These are phyloP conservation scores for Ceratobasidium sp. DNA, from an alignment of 1,284 basidiomycete species.

Conservation along the genomic window DNA sequence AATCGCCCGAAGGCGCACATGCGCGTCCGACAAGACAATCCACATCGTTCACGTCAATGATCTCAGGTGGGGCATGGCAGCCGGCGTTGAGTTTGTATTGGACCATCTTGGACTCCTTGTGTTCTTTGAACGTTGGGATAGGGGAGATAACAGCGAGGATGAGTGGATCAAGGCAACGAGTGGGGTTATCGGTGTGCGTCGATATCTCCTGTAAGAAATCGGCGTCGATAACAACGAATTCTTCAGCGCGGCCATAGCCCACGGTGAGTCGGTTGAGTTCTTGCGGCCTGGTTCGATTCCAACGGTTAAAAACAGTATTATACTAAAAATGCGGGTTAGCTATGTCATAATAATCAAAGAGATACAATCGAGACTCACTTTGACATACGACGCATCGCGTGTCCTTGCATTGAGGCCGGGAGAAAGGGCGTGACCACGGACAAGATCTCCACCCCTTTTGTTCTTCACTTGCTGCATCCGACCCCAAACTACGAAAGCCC, in stretches of 20 bases:
- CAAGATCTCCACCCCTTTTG: background rate
- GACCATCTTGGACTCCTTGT: slow-evolving; percentile 25
- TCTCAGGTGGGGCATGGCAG: slow-evolving; percentile 19
- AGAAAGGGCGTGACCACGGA: background rate
- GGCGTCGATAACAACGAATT: no score
- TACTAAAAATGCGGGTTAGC: no score
- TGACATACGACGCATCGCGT: slow-evolving; percentile 5
- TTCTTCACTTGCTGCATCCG: background rate
- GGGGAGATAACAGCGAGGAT: slow-evolving; percentile 51
- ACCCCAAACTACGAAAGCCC: background rate
- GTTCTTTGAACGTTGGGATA: slow-evolving; percentile 28
- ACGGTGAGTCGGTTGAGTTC: no score
- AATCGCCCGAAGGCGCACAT: slow-evolving; percentile 41
- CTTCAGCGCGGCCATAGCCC: no score
- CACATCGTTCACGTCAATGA: slow-evolving; percentile 52
- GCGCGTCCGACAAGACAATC: slow-evolving; percentile 50
- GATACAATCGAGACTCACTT: slow-evolving; percentile 9
- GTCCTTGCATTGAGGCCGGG: background rate
- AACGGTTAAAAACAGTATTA: no score
- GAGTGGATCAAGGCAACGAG: slow-evolving; percentile 42
- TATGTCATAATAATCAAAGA: no score
- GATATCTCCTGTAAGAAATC: no score
- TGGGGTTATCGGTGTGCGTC: slow-evolving; percentile 51
- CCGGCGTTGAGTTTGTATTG: slow-evolving; percentile 27
- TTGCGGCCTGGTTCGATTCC: no score